Evolutionary conservation across 2,329 filamentous ascomycete genomes (phyloP), one percentile per base, ranked within the genome.

Genomic region (Hypoxylon sp.): DNA sequence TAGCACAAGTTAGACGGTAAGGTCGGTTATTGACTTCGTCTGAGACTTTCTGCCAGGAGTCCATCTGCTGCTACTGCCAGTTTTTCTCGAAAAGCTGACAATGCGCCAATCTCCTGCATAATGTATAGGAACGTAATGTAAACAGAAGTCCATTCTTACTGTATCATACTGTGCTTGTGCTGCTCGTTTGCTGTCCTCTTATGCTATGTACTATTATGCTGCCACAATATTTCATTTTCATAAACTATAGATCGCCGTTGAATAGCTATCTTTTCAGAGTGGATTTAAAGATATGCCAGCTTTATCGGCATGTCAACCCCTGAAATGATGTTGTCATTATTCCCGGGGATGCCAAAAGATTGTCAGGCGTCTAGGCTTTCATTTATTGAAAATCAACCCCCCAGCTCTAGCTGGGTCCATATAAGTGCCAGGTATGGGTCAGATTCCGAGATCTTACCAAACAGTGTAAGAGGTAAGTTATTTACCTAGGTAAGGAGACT

Each of bases 251-350:
- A 55, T 55, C 27, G 3, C 30, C 12, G 32, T 52, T 29, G 21
- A 19, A 63, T 58, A 32, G 30, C 16, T 16, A 41, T 41, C 61
- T 48, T 39, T 19, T 12, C 47, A 25, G 25, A 45, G 53, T 7
- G 12, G 46, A 53, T 45, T 37, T 12, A 41, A n/a, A 43, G 37
- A 47, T 16, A 46, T 21, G 25, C 30, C 6, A 63, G 39, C 32
- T 21, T 59, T 46, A 39, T 54, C 45, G 58, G 53, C 53, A 65
- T 37, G 27, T 55, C 27, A 51, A 54, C 63, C 63, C 67, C 66
- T 69, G 68, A 67, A 53, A 39, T 14, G 29, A 70, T 67, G 66
- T 48, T 69, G 68, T 68, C 68, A 67, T 68, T 60, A 25, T 60
- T 51, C 30, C 63, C 39, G 51, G 59, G 59, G 29, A 57, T 59